Conservation (phyloP, 129 eudicot species). For the Arctium lappa region DNA sequence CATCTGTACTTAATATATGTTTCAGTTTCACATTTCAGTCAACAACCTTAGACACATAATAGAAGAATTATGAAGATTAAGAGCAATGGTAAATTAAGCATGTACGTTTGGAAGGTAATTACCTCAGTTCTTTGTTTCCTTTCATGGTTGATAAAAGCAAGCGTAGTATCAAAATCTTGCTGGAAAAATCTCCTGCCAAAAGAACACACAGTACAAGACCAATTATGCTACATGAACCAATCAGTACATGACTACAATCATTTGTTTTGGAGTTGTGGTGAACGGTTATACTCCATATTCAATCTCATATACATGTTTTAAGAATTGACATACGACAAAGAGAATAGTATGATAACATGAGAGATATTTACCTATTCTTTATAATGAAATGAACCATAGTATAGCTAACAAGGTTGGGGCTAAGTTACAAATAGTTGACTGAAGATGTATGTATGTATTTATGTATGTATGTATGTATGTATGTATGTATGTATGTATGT, state of each 20-base stretch:
- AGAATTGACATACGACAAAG: neutral
- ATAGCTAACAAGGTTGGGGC: neutral
- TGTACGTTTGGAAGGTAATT: neutral
- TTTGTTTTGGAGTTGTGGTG: neutral
- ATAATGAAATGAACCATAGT: neutral
- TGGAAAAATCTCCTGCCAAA: constrained; percentile 71
- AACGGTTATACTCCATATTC: neutral
- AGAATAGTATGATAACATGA: neutral
- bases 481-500: neutral
- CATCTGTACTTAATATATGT: neutral
- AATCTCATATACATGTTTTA: neutral
- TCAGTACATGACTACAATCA: neutral
- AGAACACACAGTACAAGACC: neutral
- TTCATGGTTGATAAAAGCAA: constrained; percentile 82
- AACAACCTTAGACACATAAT: neutral
- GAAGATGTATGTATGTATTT: neutral
- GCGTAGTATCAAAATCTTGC: constrained; percentile 88
- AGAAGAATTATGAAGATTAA: neutral
- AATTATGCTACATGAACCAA: constrained; percentile 5
- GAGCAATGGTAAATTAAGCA: neutral
- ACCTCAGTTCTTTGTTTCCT: constrained; percentile 93
- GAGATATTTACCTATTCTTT: neutral
- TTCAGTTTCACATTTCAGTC: neutral
- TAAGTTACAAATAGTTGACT: neutral
- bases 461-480: neutral